These are phyloP conservation scores for Massariosphaeria phaeospora DNA, from an alignment of 495 filamentous ascomycete genomes.

Conservation along the genomic window DNA sequence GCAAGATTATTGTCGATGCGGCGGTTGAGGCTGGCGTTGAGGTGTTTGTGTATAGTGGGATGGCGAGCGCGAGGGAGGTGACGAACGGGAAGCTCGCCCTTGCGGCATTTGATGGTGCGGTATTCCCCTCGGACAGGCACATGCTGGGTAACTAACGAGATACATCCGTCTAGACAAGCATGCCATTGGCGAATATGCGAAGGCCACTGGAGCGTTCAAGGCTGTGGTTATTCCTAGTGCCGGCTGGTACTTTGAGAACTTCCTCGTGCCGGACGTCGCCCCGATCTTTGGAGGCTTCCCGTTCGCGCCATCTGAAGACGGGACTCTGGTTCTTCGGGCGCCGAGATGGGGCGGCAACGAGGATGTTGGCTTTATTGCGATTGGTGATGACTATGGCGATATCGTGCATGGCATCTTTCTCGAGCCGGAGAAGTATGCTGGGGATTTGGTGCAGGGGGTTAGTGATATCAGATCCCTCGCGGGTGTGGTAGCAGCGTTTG, in stretches of 20 bases:
- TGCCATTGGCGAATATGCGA: slow-evolving; percentile 34
- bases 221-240: slow-evolving; percentile 24
- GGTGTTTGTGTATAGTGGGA: slow-evolving; percentile 34
- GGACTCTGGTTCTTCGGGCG: slow-evolving; percentile 23
- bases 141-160: neutral
- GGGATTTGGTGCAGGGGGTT: slow-evolving; percentile 18
- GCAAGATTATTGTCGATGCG: slow-evolving; percentile 36
- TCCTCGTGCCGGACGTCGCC: slow-evolving; percentile 29
- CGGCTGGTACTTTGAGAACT: slow-evolving; percentile 38
- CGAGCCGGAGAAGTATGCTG: slow-evolving; percentile 30
- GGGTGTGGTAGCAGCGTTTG: neutral
- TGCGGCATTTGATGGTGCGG: slow-evolving; percentile 35
- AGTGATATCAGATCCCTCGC: slow-evolving; percentile 11
- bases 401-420: slow-evolving; percentile 40
- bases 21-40: slow-evolving; percentile 31
- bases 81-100: slow-evolving; percentile 32
- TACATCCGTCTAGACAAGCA: slow-evolving; percentile 34
- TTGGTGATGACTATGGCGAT: slow-evolving; percentile 39
- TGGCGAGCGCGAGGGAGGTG: slow-evolving; percentile 16
- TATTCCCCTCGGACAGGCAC: neutral
- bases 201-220: slow-evolving; percentile 25
- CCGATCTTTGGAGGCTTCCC: slow-evolving; percentile 38
- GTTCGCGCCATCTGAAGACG: slow-evolving; percentile 26
- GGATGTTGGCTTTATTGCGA: slow-evolving; percentile 35
- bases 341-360: slow-evolving; percentile 37